These are phyloP conservation scores for Mycena chlorophos DNA, from an alignment of 768 basidiomycete genomes.

Conservation along the genomic window DNA sequence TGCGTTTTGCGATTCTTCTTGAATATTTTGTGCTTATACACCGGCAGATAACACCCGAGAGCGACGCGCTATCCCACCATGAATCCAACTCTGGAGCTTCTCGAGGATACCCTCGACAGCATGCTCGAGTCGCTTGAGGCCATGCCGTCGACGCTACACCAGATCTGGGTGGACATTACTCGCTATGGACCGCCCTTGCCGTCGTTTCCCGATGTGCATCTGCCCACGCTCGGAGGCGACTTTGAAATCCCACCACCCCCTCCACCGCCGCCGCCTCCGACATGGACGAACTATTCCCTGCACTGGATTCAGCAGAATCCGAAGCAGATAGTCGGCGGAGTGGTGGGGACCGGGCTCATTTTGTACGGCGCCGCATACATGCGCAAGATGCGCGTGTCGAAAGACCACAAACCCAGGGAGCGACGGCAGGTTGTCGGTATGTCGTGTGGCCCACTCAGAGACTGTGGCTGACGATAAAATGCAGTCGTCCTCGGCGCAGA, in stretches of 20 bases:
- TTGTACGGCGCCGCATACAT: constrained; percentile 46
- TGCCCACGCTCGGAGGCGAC: constrained; percentile 61
- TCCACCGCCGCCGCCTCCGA: constrained; percentile 50
- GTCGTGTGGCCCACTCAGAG: constrained; percentile 26
- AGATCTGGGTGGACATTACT: constrained; percentile 75
- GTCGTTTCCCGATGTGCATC: constrained; percentile 48
- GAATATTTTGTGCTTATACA: too few species aligned
- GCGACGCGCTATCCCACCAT: too few species aligned
- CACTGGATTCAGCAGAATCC: constrained; percentile 62
- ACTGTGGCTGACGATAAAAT: constrained; percentile 2
- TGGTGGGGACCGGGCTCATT: constrained; percentile 58
- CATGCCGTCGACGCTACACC: constrained; percentile 57
- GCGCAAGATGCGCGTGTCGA: constrained; percentile 37
- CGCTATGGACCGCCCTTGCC: constrained; percentile 76
- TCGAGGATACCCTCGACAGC: constrained; percentile 63
- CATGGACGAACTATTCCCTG: constrained; percentile 46
- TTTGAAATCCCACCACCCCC: constrained; percentile 75
- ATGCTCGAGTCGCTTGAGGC: constrained; percentile 54
- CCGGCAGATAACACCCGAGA: too few species aligned
- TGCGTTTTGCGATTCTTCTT: too few species aligned
- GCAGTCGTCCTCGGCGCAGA: constrained; percentile 84
- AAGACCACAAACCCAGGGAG: constrained; percentile 51
- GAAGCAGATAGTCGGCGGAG: constrained; percentile 55
- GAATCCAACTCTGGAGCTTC: constrained; percentile 54
- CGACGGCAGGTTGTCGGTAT: constrained; percentile 70